These are phyloP conservation scores for Gossypium mustelinum DNA, from an alignment of 345 rosid genomes.

Conservation along the genomic window DNA sequence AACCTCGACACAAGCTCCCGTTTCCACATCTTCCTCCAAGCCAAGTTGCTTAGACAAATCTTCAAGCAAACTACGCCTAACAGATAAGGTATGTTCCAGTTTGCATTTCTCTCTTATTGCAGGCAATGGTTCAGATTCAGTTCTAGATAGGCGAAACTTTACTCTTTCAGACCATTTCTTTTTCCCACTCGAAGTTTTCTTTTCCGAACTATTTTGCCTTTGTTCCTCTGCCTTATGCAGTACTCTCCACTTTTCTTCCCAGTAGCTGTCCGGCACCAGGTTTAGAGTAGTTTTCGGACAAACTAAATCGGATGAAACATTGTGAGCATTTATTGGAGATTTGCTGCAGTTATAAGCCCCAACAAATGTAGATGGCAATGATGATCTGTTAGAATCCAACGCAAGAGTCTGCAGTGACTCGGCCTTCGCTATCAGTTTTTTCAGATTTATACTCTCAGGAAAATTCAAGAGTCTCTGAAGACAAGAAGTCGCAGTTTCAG, in stretches of 20 bases:
- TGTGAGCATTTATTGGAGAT: conserved; percentile 43
- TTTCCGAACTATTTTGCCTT: conserved; percentile 33
- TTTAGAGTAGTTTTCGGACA: conserved; percentile 61
- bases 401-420: conserved; percentile 69
- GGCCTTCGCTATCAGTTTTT: conserved; percentile 60
- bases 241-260: conserved; percentile 96
- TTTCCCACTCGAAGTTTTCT: conserved; percentile 38
- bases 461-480: conserved; percentile 84
- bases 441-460: conserved; percentile 63
- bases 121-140: conserved; percentile 68
- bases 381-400: conserved; percentile 37
- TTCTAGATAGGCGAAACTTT: conserved; percentile 51
- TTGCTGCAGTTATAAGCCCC: conserved; percentile 38
- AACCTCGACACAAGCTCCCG: conserved; percentile 22
- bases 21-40: conserved; percentile 40
- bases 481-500: conserved; percentile 87
- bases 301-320: conserved; percentile 45
- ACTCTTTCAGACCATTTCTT: conserved; percentile 78
- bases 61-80: conserved; percentile 59
- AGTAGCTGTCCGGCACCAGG: conserved; percentile 70
- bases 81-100: conserved; percentile 36
- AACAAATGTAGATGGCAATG: conserved; percentile 20
- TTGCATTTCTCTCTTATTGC: conserved; percentile 29
- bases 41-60: conserved; percentile 67
- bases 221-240: conserved; percentile 63